These are phyloP conservation scores for Pseudopithomyces maydicus DNA, from an alignment of 2,329 filamentous ascomycete genomes.

Conservation along the genomic window DNA sequence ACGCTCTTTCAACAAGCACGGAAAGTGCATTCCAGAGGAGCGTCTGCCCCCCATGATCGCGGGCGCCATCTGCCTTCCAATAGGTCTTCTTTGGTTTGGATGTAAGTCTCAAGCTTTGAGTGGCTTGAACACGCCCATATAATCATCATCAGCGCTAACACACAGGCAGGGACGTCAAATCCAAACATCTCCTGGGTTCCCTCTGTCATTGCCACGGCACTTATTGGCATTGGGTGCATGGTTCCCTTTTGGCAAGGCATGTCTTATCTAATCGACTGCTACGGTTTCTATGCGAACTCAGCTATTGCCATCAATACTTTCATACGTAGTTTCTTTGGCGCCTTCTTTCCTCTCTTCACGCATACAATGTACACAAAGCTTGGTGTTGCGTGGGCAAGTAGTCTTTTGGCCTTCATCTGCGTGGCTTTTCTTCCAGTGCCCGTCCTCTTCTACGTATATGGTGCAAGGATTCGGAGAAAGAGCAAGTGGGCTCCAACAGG, in stretches of 20 bases:
- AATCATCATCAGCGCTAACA: too few species aligned
- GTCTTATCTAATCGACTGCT: conserved; percentile 78
- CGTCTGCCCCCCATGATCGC: conserved; percentile 70
- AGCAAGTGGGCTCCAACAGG: conserved; percentile 37
- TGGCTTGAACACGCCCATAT: too few species aligned
- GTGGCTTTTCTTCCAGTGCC: conserved; percentile 41
- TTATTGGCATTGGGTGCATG: conserved; percentile 75
- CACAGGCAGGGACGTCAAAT: conserved; percentile 52
- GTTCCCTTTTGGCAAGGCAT: conserved; percentile 82
- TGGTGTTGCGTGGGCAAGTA: conserved; percentile 42
- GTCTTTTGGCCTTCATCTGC: conserved; percentile 39
- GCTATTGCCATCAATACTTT: conserved; percentile 58
- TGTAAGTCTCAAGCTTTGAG: conserved; percentile 48
- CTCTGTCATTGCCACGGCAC: conserved; percentile 61
- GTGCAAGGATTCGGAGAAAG: conserved; percentile 36
- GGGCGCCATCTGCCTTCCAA: conserved; percentile 62
- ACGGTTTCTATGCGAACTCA: conserved; percentile 51
- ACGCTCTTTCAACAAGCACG: conserved; percentile 35
- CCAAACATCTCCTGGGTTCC: conserved; percentile 59
- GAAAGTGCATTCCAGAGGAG: conserved; percentile 62
- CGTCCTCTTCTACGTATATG: conserved; percentile 42
- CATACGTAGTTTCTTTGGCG: conserved; percentile 55
- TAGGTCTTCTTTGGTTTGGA: conserved; percentile 65
- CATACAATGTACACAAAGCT: conserved; percentile 51
- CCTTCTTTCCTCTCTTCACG: conserved; percentile 57